A percentile compares a stretch with the other conserved stretches of the same genome.
phyloP scores from a whole-genome alignment of 2,329 filamentous ascomycete genomes.

The Penicillium sp. region DNA sequence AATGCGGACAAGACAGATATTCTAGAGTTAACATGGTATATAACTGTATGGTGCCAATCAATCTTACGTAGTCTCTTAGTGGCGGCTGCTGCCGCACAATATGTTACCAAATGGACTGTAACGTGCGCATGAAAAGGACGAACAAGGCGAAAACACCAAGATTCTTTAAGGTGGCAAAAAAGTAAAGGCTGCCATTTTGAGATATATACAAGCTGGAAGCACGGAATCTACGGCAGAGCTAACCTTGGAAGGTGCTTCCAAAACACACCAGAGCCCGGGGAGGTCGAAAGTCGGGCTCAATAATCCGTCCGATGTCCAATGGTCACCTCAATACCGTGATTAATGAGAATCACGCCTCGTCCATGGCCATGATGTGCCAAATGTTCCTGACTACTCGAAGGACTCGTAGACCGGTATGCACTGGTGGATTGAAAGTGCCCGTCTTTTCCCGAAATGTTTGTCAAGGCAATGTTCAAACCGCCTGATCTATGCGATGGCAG shows the following conservation, averaged over 20 bases:
- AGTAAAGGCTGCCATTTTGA: neutral
- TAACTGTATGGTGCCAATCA: too few relatives aligned
- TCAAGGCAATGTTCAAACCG: neutral
- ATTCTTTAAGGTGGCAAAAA: too few relatives aligned
- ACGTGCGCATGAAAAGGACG: too few relatives aligned
- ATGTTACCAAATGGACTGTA: neutral
- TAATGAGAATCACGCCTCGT: neutral
- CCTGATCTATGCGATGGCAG: neutral
- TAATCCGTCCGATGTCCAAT: neutral
- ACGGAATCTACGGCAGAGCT: neutral
- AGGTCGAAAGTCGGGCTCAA: neutral
- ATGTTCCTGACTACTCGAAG: constrained; percentile 20
- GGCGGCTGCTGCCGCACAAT: neutral
- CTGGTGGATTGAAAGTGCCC: constrained; percentile 2
- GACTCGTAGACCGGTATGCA: constrained; percentile 12
- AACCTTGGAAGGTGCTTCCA: too few relatives aligned
- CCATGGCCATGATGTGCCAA: constrained; percentile 2
- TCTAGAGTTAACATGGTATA: neutral
- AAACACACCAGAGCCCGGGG: neutral
- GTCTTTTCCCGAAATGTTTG: neutral
- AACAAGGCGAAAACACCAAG: too few relatives aligned
- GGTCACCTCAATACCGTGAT: neutral
- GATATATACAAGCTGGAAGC: neutral
- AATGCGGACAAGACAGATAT: constrained; percentile 14
- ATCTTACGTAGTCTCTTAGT: neutral